Evolutionary conservation across 2,329 filamentous ascomycete genomes (phyloP), one percentile per base, ranked within the genome.

Genomic region (Fusarium multiceps): DNA sequence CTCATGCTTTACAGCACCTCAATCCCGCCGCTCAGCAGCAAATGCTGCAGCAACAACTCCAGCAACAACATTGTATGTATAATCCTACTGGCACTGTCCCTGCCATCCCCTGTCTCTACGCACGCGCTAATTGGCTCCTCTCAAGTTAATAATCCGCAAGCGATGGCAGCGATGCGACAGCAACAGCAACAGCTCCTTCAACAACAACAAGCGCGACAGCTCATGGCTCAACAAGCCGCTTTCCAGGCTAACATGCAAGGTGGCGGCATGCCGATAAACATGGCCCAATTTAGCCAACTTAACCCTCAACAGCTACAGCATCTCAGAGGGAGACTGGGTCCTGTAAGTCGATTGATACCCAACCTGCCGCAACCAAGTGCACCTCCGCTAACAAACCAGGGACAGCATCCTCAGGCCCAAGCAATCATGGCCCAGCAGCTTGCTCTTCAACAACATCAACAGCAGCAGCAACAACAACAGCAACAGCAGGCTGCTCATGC

Each of bases 1-100:
- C 88, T 63, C 91, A 93, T 80, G 90, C 90, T 20, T 81, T 94
- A 74, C 90, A 91, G 76, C 92, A 94, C 77, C 78, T 94, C 56
- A 92, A 85, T 75, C 90, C 91, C 43, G 84, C 90, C 41, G 84
- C 82, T 55, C 85, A 86, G 74, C 82, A 82, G 63, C 87, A 88
- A 70, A 81, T 89, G 77, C 85, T 89, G 64, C 88, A 87, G 59
- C 87, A 88, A 66, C 83, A 84, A 54, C 79, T 81, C 40, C 71
- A 79, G 54, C 77, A 80, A 42, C 73, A 74, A 18, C 78, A 80
- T 67, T 80, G 79, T 80, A 76, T 43, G 76, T 75, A 47, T 55
- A 20, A 40, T 27, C 23, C 41, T 34, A 41, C 53, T 69, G 30
- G 45, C 47, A 28, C 20, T 28, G 47, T 34, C 58, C 45, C 30